Evolutionary conservation across 2,329 filamentous ascomycete species (phyloP), one percentile per base, ranked within the genome.

Genomic region (Trichoderma sp.): DNA sequence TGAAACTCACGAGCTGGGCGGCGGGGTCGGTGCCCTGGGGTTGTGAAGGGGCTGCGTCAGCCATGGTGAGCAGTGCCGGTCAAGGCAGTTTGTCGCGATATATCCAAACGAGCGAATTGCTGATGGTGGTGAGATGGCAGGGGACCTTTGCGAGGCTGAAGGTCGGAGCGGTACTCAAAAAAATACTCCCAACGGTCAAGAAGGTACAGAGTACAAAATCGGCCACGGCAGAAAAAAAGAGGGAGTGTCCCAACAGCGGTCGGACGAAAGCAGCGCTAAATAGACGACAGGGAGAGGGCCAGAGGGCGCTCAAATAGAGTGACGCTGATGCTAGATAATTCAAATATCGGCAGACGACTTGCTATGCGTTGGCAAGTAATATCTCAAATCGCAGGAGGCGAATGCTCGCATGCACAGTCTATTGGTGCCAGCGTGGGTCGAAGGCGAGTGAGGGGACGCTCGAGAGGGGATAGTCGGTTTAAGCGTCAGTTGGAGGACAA

Each of bases 41-140:
- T 53, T 80, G 78, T 21, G 77, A 77, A 71, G 75, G 63, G 66
- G 80, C 68, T 75, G 79, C 71, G 72, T 82, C 81, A 67, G 78
- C 77, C 80, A 82, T 82, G 76, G 21, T 75, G 75, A 75, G 72
- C 63, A 69, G 75, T 75, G 74, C 74, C 66, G 68, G 74, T 67
- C 78, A 68, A 76, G 75, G 76, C 75, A 74, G 76, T 69, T 35
- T 71, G 60, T 53, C 63, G 62, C 29, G 35, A 69, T 14, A 56
- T 56, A 59, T 75, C 35, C 65, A 38, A 66, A 60, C 72, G 50
- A 75, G 71, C 59, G 72, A 72, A 62, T 76, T 75, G 50, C 12
- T 67, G 63, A 21, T 60, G 71, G 71, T 74, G 63, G 53, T 66
- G 33, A 60, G 27, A 62, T 60, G 29, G 24, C 50, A 56, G 60